phyloP scores from a whole-genome alignment of 768 basidiomycete species.

The Phaeolepiota aurea region DNA sequence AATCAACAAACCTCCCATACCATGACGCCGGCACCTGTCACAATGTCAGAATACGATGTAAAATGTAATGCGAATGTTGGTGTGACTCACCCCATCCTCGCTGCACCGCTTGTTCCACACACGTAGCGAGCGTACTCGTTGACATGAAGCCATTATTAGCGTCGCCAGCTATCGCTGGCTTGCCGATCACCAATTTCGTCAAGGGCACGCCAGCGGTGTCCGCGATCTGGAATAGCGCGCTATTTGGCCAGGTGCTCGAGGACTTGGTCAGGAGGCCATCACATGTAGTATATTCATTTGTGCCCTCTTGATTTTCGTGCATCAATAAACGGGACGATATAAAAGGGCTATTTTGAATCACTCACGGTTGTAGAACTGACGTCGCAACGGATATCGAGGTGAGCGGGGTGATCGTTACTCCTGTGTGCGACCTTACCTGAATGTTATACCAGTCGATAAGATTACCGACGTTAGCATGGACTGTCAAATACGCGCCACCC shows the following conservation, averaged over 20 bases:
- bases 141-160: conserved; percentile 58
- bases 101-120: conserved; percentile 50
- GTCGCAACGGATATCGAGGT: not conserved
- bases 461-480: conserved; percentile 43
- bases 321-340: not conserved
- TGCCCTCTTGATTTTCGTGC: conserved; percentile 52
- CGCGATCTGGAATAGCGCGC: conserved; percentile 52
- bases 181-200: conserved; percentile 69
- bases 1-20: conserved; percentile 30
- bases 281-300: conserved; percentile 58
- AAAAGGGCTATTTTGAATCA: conserved; percentile 1
- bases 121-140: conserved; percentile 45
- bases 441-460: conserved; percentile 61
- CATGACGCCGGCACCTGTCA: conserved; percentile 26
- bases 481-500: conserved; percentile 47
- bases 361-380: conserved; percentile 38
- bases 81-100: conserved; percentile 55
- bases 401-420: not conserved
- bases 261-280: conserved; percentile 48
- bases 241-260: conserved; percentile 51
- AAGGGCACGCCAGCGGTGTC: conserved; percentile 43
- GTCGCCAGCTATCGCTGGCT: conserved; percentile 46
- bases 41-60: not conserved
- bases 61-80: not conserved
- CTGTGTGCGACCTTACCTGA: conserved; percentile 25